Evolutionary conservation across 192 early-diverging fungal genomes (phyloP).

Genomic region (Umbelopsis sp.): DNA sequence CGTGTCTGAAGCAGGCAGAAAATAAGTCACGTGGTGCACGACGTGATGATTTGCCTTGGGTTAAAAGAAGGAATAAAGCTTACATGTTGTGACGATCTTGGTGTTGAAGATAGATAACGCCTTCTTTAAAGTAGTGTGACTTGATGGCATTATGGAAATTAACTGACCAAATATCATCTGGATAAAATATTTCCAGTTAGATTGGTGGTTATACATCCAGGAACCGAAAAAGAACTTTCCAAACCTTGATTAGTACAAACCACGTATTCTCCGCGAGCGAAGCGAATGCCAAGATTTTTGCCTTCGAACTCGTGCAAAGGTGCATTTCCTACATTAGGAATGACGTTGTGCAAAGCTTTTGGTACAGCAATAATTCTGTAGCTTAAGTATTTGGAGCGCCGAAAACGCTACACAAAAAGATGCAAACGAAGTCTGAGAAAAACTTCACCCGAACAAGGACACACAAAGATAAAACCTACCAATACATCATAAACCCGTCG

Average conservation of each 20-base stretch:
- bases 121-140: slow-evolving; percentile 32
- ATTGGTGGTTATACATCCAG: neutral
- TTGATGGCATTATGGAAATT: slow-evolving; percentile 43
- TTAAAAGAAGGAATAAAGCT: neutral
- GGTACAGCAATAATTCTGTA: slow-evolving; percentile 42
- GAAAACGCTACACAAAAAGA: slow-evolving; percentile 29
- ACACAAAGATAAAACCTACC: slow-evolving; percentile 18
- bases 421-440: neutral
- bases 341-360: slow-evolving; percentile 32
- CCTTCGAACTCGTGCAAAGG: slow-evolving; percentile 44
- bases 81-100: slow-evolving; percentile 40
- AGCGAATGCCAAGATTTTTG: slow-evolving; percentile 42
- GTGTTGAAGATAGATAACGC: slow-evolving; percentile 37
- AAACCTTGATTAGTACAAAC: slow-evolving; percentile 46
- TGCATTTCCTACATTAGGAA: slow-evolving; percentile 37
- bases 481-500: slow-evolving; percentile 36
- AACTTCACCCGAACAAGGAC: neutral
- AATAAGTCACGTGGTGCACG: neutral
- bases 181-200: neutral
- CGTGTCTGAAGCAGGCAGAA: slow-evolving; percentile 22
- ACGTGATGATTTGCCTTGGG: neutral
- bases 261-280: slow-evolving; percentile 42
- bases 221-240: neutral
- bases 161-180: slow-evolving; percentile 44
- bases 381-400: slow-evolving; percentile 29